Evolutionary conservation across 495 filamentous ascomycete species (phyloP), one percentile per base, ranked within the genome.

Genomic region (Penicillium turbatum): DNA sequence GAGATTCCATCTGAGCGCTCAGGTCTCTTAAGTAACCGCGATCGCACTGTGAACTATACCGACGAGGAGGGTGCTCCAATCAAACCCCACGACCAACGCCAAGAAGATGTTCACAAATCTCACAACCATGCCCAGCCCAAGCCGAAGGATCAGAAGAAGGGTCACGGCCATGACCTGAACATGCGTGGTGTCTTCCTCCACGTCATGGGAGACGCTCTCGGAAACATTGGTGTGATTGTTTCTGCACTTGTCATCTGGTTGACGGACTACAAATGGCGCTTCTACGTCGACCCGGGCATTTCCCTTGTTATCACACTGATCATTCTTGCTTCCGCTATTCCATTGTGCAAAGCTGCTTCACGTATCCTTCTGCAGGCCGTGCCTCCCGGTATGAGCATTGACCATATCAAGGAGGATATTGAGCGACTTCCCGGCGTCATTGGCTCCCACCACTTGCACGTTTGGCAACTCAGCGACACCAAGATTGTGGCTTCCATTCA

Each of bases 161-260:
- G 83, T 10, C 81, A 86, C 57, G 79, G 83, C 15, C 92, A 97
- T 63, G 93, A 97, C 61, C 87, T 97, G 67, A 96, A 96, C 72
- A 97, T 98, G 93, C 89, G 90, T 26, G 93, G 92, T 59, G 92
- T 98, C 70, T 86, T 98, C 69, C 81, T 98, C 6, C 93, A 98
- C 63, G 93, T 98, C 31, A 80, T 97, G 70, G 93, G 93, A 16
- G 93, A 99, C 70, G 93, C 93, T 0, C 82, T 99, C 7, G 95
- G 95, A 54, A 99, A 99, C 59, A 84, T 99, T 47, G 93, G 95
- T 56, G 93, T 99, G 48, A 99, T 99, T 43, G 77, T 75, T n/a
- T 90, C 92, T 6, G 93, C 93, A 0, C 81, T 97, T 12, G 73
- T 96, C 53, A 96, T 99, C 68, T 96, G 92, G 90, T 77, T 93